Base-by-base conservation (phyloP, 129 eudicot species). In the Ambrosia artemisiifolia region DNA sequence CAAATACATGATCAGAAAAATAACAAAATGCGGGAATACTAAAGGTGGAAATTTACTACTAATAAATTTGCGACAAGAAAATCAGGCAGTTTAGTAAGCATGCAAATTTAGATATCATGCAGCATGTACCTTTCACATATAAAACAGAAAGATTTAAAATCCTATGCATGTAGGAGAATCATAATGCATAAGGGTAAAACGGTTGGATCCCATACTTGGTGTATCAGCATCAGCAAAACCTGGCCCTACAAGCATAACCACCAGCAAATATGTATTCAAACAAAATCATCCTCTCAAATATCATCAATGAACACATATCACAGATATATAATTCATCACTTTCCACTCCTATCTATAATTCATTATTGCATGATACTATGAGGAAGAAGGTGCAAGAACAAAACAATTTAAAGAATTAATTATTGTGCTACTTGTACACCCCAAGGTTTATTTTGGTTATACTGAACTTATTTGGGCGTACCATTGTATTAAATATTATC, bases 201-300 rank as follows among this genome's bases (percentile, higher is more conserved):
- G n/a, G n/a, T n/a, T n/a, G n/a, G n/a, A n/a, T n/a, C n/a, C n/a
- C n/a, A 82, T 63, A 20, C 90, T 89, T 59, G 98, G 98, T 63
- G 97, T 87, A 46, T 84, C 82, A 74, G 78, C 75, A 74, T 94
- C 97, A 42, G 78, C 86, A 83, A 82, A 85, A 70, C 97, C 95
- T 83, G 68, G 56, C 59, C 33, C 69, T 79, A 75, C 14, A 74
- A 67, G 54, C 67, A 49, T 9, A 44, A 68, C 42, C 61, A 69
- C 79, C 67, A 54, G 65, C 59, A 74, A 75, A 3, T 62, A 69
- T 50, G 62, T 14, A 75, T 33, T 55, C 51, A 74, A 28, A 14
- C 68, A 62, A 68, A 76, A 16, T 44, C 16, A 63, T 20, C 65
- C 40, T 33, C 38, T 34, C 19, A 24, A 48, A 38, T 12, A 71